A percentile compares a stretch with the other conserved stretches of the same genome.
phyloP scores from a whole-genome alignment of 768 basidiomycete species.

The Phaeotremella fagi region DNA sequence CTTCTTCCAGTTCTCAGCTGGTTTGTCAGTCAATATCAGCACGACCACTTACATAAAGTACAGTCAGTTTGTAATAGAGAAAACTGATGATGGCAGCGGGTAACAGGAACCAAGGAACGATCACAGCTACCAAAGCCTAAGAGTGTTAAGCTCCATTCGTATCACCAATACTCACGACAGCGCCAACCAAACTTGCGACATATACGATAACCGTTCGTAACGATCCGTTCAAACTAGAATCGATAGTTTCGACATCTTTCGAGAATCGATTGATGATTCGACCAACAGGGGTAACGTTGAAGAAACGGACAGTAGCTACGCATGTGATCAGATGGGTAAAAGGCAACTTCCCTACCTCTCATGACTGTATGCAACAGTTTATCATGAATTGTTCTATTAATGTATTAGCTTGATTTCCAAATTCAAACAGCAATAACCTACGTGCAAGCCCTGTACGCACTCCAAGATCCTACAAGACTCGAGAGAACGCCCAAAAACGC shows the following conservation, averaged over 20 bases:
- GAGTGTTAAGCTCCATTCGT: background rate
- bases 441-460: constrained; percentile 33
- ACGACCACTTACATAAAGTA: constrained; percentile 45
- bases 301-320: constrained; percentile 39
- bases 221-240: constrained; percentile 57
- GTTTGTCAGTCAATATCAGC: background rate
- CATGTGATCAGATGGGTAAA: background rate
- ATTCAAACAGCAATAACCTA: constrained; percentile 4
- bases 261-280: constrained; percentile 81
- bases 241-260: constrained; percentile 81
- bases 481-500: constrained; percentile 24
- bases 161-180: constrained; percentile 60
- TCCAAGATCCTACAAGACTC: constrained; percentile 28
- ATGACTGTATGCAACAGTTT: constrained; percentile 34
- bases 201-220: constrained; percentile 69
- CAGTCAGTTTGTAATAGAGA: constrained; percentile 64
- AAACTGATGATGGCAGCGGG: constrained; percentile 70
- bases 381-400: constrained; percentile 32
- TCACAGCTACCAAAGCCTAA: constrained; percentile 47
- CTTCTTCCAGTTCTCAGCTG: constrained; percentile 68
- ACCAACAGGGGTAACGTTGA: constrained; percentile 52
- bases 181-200: constrained; percentile 69
- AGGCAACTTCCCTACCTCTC: constrained; percentile 10
- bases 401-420: constrained; percentile 2
- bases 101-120: constrained; percentile 78